These are phyloP conservation scores for Beta corolliflora DNA, from an alignment of 179 eudicot species.

Conservation along the genomic window DNA sequence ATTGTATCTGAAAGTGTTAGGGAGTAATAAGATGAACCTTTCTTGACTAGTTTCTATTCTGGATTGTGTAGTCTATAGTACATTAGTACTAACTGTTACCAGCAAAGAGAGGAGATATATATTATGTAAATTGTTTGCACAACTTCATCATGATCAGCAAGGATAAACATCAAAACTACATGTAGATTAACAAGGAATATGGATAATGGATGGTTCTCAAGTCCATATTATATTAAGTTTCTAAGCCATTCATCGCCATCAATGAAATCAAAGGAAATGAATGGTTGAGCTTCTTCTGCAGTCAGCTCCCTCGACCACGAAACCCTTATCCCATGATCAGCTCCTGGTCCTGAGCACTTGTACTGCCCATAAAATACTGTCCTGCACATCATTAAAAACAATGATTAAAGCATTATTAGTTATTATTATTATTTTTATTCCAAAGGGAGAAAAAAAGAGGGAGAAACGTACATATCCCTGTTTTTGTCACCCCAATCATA, in stretches of 20 bases:
- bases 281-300: constrained; percentile 65
- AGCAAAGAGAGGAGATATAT: background rate
- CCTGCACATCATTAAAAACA: constrained; percentile 39
- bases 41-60: background rate
- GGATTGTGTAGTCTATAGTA: background rate
- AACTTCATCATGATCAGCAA: background rate
- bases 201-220: background rate
- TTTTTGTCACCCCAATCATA: constrained; percentile 85
- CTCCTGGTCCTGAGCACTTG: constrained; percentile 83
- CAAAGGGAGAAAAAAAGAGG: background rate
- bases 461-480: constrained; percentile 60
- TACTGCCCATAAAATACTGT: constrained; percentile 84
- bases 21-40: background rate
- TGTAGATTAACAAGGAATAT: background rate
- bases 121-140: background rate
- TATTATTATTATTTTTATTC: background rate
- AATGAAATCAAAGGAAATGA: constrained; percentile 60
- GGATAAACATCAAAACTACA: background rate
- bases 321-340: constrained; percentile 64
- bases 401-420: background rate
- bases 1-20: constrained; percentile 2
- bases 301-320: constrained; percentile 86
- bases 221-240: constrained; percentile 9
- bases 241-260: constrained; percentile 72
- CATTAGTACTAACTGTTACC: background rate